These are phyloP conservation scores for Allium sativum DNA, from an alignment of 106 monocot species.

Conservation along the genomic window DNA sequence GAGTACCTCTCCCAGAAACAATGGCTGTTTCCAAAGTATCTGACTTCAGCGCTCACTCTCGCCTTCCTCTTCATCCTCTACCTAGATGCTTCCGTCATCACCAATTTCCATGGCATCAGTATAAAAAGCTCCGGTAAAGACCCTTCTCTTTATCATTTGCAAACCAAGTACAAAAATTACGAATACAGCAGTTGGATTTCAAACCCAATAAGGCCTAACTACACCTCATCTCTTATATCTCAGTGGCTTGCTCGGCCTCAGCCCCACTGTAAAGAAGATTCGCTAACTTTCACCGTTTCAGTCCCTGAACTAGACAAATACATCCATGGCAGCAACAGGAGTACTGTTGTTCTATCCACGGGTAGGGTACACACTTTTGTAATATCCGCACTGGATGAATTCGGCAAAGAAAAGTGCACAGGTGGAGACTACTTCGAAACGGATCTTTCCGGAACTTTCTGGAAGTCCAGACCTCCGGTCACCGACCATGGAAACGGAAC, in stretches of 20 bases:
- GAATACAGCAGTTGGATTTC: constrained; percentile 33
- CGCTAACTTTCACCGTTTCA: constrained; percentile 36
- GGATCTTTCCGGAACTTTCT: constrained; percentile 48
- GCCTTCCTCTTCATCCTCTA: constrained; percentile 11
- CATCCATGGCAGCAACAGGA: neutral
- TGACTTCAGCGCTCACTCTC: constrained; percentile 8
- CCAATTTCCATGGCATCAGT: neutral
- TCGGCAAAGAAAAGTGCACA: constrained; percentile 30
- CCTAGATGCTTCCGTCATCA: constrained; percentile 6
- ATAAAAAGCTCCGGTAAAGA: neutral
- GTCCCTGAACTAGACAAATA: constrained; percentile 25
- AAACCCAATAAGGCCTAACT: constrained; percentile 12
- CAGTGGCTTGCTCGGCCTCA: constrained; percentile 35
- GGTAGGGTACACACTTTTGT: constrained; percentile 39
- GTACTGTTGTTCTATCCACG: constrained; percentile 10
- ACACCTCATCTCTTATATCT: constrained; percentile 51
- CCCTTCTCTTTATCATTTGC: neutral
- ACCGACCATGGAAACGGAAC: constrained; percentile 69
- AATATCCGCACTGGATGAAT: constrained; percentile 36
- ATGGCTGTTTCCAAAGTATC: constrained; percentile 15
- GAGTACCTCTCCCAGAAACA: neutral
- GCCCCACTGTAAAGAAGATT: constrained; percentile 31
- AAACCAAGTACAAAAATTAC: too few species aligned
- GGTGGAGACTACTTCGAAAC: constrained; percentile 95
- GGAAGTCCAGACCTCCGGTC: constrained; percentile 86